These are phyloP conservation scores for Globisporangium yorkense DNA, from an alignment of 352 stramenopile species.

Conservation along the genomic window DNA sequence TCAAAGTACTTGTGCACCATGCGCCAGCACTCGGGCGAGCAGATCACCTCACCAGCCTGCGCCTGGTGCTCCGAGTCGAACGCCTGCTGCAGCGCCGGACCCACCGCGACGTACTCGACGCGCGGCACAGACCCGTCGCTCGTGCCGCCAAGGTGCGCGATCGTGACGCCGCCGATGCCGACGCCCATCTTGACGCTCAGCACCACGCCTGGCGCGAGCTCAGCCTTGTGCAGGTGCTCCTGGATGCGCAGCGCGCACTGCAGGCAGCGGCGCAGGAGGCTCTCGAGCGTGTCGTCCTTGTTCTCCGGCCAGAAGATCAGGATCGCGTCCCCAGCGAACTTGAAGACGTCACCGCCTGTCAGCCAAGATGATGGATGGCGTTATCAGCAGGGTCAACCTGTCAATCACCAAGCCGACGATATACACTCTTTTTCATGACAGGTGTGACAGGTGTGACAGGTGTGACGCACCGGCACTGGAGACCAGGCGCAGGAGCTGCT, in stretches of 20 bases:
- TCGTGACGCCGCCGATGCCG: constrained; percentile 81
- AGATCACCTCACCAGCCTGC: constrained; percentile 87
- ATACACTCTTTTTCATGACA: neutral
- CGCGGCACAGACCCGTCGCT: constrained; percentile 72
- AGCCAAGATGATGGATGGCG: neutral
- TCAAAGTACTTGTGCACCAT: constrained; percentile 62
- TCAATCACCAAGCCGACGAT: neutral
- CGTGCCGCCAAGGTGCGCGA: constrained; percentile 87
- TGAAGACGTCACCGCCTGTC: constrained; percentile 85
- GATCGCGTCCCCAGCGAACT: constrained; percentile 95
- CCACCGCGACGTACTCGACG: constrained; percentile 91
- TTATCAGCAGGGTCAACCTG: neutral
- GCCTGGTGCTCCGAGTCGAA: constrained; percentile 88
- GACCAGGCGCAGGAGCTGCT: constrained; percentile 78
- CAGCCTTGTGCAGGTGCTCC: constrained; percentile 79
- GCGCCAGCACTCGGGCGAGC: constrained; percentile 77
- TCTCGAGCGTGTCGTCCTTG: constrained; percentile 86
- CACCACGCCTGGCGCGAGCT: constrained; percentile 79
- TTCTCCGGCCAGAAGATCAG: constrained; percentile 92
- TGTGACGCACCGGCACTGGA: constrained; percentile 41
- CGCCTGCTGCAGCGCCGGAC: constrained; percentile 87
- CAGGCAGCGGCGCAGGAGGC: constrained; percentile 66
- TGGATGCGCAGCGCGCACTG: constrained; percentile 91
- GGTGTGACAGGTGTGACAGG: neutral
- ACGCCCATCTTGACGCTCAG: constrained; percentile 95